These are phyloP conservation scores for Mariannaea sp. DNA, from an alignment of 2,329 filamentous ascomycete species.

Conservation along the genomic window DNA sequence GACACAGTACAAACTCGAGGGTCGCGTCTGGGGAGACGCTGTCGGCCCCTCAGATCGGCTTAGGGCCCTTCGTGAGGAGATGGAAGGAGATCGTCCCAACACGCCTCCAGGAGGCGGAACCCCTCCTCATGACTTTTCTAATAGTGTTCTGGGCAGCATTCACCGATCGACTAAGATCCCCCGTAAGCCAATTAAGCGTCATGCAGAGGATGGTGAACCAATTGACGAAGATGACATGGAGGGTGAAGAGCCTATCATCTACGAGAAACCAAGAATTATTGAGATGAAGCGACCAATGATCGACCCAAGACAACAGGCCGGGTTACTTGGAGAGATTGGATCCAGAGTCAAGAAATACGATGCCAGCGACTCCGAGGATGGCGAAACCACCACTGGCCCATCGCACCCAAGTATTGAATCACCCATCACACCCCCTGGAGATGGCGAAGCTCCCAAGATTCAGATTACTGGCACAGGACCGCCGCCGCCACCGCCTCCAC, in stretches of 20 bases:
- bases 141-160: slow-evolving; percentile 75
- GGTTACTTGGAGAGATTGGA: slow-evolving; percentile 70
- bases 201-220: slow-evolving; percentile 46
- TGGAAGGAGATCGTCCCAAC: slow-evolving; percentile 68
- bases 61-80: slow-evolving; percentile 88
- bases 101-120: slow-evolving; percentile 55
- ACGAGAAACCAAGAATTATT: slow-evolving; percentile 79
- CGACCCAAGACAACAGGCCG: slow-evolving; percentile 69
- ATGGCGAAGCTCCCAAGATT: slow-evolving; percentile 64
- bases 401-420: slow-evolving; percentile 77
- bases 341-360: slow-evolving; percentile 76
- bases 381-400: slow-evolving; percentile 72
- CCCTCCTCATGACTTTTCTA: slow-evolving; percentile 67
- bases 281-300: slow-evolving; percentile 74
- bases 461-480: slow-evolving; percentile 54
- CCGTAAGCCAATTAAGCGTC: slow-evolving; percentile 56
- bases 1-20: slow-evolving; percentile 96
- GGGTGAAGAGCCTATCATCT: slow-evolving; percentile 57
- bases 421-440: slow-evolving; percentile 68
- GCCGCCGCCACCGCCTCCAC: slow-evolving; percentile 48
- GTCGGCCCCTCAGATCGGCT: slow-evolving; percentile 89
- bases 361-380: slow-evolving; percentile 73
- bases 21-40: slow-evolving; percentile 83
- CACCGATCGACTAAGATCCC: slow-evolving; percentile 62
- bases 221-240: slow-evolving; percentile 57